Conservation (phyloP, 306 rosid genomes). For the Begonia masoniana region DNA sequence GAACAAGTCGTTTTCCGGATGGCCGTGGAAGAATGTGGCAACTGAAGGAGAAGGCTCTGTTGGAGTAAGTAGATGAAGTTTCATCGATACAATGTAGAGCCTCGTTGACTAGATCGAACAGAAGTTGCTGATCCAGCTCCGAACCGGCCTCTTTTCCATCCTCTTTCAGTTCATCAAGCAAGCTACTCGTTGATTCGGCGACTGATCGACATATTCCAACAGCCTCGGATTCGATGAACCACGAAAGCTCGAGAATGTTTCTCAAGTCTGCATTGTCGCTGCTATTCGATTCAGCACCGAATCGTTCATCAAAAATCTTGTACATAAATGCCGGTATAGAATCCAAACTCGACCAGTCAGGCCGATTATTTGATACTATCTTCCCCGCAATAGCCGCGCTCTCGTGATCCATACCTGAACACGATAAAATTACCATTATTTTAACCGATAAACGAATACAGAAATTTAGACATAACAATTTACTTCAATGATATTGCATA, state of each 20-base stretch:
- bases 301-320: constrained; percentile 8
- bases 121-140: constrained; percentile 34
- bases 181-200: no score
- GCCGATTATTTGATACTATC: no score
- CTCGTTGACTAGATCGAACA: constrained; percentile 56
- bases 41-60: constrained; percentile 36
- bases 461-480: background rate
- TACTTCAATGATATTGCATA: no score
- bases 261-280: constrained; percentile 29
- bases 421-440: no score
- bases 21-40: constrained; percentile 30
- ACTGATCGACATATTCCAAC: constrained; percentile 24
- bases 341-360: no score
- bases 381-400: no score
- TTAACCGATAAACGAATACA: no score
- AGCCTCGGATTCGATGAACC: constrained; percentile 34
- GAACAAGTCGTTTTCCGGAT: constrained; percentile 38
- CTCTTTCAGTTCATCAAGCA: no score
- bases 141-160: constrained; percentile 13
- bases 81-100: constrained; percentile 38
- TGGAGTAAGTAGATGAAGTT: constrained; percentile 46
- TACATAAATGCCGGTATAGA: background rate
- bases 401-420: no score
- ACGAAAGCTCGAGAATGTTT: constrained; percentile 44
- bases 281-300: constrained; percentile 11